Base-by-base conservation (phyloP, 805 yeast species). In the Ogataea minuta region DNA sequence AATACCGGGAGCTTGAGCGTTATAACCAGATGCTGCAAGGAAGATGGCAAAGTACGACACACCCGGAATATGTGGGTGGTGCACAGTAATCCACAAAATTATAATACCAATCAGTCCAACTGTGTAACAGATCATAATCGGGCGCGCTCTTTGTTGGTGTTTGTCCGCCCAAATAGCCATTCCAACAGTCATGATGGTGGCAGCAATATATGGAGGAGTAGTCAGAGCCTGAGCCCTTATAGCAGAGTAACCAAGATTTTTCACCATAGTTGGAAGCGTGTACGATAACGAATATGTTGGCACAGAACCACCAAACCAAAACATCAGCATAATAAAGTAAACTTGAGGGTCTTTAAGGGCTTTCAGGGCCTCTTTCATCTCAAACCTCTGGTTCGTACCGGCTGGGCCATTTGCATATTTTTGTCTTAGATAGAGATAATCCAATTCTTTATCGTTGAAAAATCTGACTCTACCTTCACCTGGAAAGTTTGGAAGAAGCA, bases 181-280 rank as follows among this genome's bases (percentile, higher is more conserved):
- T 2, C 71, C 37, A 11, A 46, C 52, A 1, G 60, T 52, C 28
- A 47, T 17, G n/a, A 44, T 42, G 13, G 51, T 47, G 19, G 52
- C 52, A 23, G 52, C 54, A 9, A 60, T 56, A 47, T 70, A 71
- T 20, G 68, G 58, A 7, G 76, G 76, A 14, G 70, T 69, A 0
- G 74, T 63, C 57, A 72, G 44, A 9, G 70, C 59, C 50, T 72
- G 76, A 0, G 75, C 66, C 13, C 50, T 54, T 21, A 66, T 59
- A 19, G 61, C 56, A 30, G 67, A 52, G 51, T 69, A 71, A 1
- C 77, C 77, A 57, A 72, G 57, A 37, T 59, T 62, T 32, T 53
- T 64, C 42, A 72, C 63, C 43, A 72, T 67, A 3, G 74, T 63
- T 8, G 77, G 76, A 23, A 72, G 49, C 41, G 72, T 71, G 13